Percentiles rank a stretch among this genome's conserved stretches.
These are phyloP conservation scores for Diaporthe humulicola DNA, from an alignment of 2,329 filamentous ascomycete species.

Conservation along the genomic window DNA sequence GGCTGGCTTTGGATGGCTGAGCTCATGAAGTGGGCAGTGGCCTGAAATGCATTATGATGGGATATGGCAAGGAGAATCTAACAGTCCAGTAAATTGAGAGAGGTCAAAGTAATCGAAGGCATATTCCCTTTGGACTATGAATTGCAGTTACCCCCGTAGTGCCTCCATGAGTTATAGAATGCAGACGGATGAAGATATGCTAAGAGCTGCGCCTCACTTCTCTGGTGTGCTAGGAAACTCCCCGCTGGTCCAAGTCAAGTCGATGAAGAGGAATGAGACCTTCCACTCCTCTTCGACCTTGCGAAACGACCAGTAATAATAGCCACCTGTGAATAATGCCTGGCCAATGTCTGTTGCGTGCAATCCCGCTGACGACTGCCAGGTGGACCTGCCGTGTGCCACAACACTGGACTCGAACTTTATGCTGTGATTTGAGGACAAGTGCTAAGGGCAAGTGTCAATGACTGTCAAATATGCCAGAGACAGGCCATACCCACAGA, in stretches of 20 bases:
- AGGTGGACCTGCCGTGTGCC: neutral
- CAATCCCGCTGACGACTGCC: neutral
- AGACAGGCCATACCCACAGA: neutral
- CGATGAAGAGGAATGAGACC: slow-evolving; percentile 1
- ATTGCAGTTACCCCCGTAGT: neutral
- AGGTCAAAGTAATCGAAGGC: neutral
- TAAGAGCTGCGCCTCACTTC: neutral
- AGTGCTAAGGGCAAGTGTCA: neutral
- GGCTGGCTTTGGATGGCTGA: slow-evolving; percentile 54
- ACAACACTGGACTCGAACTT: slow-evolving; percentile 9
- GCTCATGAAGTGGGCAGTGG: slow-evolving; percentile 35
- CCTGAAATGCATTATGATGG: neutral
- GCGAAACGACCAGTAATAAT: slow-evolving; percentile 15
- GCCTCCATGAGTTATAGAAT: too few relatives aligned
- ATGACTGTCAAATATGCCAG: too few relatives aligned
- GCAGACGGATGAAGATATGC: too few relatives aligned
- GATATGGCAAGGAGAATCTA: neutral
- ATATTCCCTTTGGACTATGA: neutral
- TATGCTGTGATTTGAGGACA: slow-evolving; percentile 9
- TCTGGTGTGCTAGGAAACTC: neutral
- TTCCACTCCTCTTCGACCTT: slow-evolving; percentile 6
- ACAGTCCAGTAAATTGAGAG: neutral
- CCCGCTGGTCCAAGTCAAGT: neutral
- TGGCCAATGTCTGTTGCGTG: neutral
- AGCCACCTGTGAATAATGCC: neutral